Base-by-base conservation (phyloP, 306 rosid species). In the Cicer yamashitae region DNA sequence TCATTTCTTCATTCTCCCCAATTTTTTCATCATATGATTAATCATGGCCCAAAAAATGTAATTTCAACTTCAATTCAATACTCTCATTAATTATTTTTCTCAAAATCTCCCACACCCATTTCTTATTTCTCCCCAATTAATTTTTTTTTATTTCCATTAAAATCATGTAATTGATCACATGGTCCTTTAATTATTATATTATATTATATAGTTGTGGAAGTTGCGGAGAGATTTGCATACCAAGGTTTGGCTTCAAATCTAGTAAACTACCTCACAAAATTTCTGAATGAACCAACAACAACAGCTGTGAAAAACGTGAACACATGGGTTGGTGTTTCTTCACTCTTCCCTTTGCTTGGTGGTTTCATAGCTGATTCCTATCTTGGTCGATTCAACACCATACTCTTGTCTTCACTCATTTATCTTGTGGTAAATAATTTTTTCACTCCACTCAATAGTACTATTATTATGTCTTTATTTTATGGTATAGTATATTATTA, bases 341-440 rank as follows among this genome's bases (percentile, higher is more conserved):
- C 90, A 0, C 80, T 89, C 47, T 87, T 87, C 54, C 91, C 94
- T n/a, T 4, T 89, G 46, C 79, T 89, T 3, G 91, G 94, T 10
- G 90, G 87, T 15, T 82, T 85, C 78, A 8, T 87, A 0, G 91
- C 91, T 3, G 94, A 89, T 58, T 89, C 94, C 0, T 84, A 63
- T 39, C 37, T 87, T 0, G 94, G 94, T 52, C 87, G 94, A 4
- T 89, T 87, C 88, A 80, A 56, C 22, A 86, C 94, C 41, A 89
- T 89, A 15, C 74, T 89, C 64, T 6, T 75, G 10, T 85, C 94
- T 1, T 82, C 87, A 2, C 30, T 68, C 81, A 82, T 87, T 25
- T 89, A 85, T 76, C 80, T 85, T 8, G 3, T 78, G 87, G 94
- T 89, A 82, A 75, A 13, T 57, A 11, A 11, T 59, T 30, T 34